Evolutionary conservation across 306 rosid species (phyloP), one percentile per base, ranked within the genome.

Genomic region (Lathyrus tuberosus): DNA sequence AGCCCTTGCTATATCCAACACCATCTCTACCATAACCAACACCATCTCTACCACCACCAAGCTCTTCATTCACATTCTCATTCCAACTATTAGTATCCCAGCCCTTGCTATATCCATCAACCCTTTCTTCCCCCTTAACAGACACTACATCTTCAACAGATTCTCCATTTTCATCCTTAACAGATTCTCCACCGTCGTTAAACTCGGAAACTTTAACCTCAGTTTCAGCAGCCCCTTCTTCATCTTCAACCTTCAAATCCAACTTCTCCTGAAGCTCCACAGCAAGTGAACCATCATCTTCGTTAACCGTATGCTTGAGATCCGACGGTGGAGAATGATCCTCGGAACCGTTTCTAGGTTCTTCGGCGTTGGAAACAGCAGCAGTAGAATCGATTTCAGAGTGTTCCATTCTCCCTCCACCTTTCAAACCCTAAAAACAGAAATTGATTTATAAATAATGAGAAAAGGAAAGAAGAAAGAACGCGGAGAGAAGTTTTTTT

Each of bases 371-470:
- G 16, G 80, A 54, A 24, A 72, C 47, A 13, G 76, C 14, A 41
- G 77, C 26, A 42, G 48, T 71, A 8, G 65, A 73, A 51, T 80
- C 76, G 24, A 85, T 78, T 82, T 91, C 86, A 86, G 86, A 82
- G 74, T 59, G 76, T 66, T 81, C 92, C 99, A 91, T 95, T 79
- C 76, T 88, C 78, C 87, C 80, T 84, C 90, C 92, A 91, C 97
- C 89, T 95, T 87, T 91, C 96, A 91, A 87, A 82, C 97, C 99
- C 99, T 95, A 93, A 86, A n/a, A 79, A 62, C 12, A 31, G 43
- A 43, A 20, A 58, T 15, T 43, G 62, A 18, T 42, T 61, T 26
- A 3, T 26, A 49, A n/a, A 28, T 16, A 31, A 37, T 10, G 18
- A 26, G 14, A 7, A 24, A 7, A 2, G 22, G 40, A 24, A n/a